These are phyloP conservation scores for Penicillium flavigenum DNA, from an alignment of 495 filamentous ascomycete genomes.

Conservation along the genomic window DNA sequence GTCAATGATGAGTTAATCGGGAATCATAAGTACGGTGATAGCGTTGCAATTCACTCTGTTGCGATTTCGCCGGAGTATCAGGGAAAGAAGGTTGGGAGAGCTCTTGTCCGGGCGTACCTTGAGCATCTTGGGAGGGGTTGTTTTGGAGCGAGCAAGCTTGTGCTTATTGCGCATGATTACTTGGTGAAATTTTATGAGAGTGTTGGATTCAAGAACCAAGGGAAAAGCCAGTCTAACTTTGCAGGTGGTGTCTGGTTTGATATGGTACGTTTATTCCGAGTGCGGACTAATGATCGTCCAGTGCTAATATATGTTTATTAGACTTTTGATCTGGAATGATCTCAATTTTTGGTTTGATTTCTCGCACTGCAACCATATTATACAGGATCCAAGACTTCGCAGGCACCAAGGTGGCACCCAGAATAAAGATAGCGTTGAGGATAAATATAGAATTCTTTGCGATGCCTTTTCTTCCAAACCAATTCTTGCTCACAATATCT, in stretches of 20 bases:
- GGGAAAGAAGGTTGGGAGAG: slow-evolving; percentile 23
- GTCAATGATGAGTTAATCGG: slow-evolving; percentile 19
- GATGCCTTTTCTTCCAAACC: not conserved
- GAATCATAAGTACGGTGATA: slow-evolving; percentile 21
- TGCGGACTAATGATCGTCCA: not conserved
- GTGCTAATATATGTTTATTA: not conserved
- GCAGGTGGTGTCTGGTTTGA: slow-evolving; percentile 25
- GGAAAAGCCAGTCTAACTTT: slow-evolving; percentile 20
- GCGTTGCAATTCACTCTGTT: slow-evolving; percentile 29
- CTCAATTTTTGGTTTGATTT: not conserved
- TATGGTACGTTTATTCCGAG: slow-evolving; percentile 12
- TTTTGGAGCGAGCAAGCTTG: slow-evolving; percentile 2
- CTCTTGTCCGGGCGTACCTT: slow-evolving; percentile 24
- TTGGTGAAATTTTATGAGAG: slow-evolving; percentile 29
- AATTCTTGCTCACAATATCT: not conserved
- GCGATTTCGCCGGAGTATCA: slow-evolving; percentile 26
- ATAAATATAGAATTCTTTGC: not conserved
- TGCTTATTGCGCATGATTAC: slow-evolving; percentile 27
- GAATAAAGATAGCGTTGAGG: not conserved
- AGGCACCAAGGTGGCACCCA: not conserved
- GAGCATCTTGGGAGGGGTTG: slow-evolving; percentile 14
- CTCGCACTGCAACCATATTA: not conserved
- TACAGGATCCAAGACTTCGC: not conserved
- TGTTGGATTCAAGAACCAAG: slow-evolving; percentile 22
- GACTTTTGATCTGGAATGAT: not conserved